phyloP scores from a whole-genome alignment of 169 alveolate genomes.

The Cryptosporidium tyzzeri region DNA sequence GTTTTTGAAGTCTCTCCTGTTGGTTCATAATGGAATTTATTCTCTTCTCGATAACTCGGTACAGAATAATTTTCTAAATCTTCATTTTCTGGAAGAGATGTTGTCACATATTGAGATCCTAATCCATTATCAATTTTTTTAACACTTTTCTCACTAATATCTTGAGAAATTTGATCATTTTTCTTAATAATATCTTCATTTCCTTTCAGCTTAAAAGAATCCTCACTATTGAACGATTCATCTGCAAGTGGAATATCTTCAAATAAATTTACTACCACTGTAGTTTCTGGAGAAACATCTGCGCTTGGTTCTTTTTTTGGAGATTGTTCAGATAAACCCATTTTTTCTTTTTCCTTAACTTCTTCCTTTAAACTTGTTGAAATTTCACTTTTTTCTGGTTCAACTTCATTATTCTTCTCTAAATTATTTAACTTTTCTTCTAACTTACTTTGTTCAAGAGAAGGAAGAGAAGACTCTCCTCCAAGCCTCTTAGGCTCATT shows the following conservation, averaged over 20 bases:
- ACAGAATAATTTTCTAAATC: not conserved
- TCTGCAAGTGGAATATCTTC: constrained; percentile 2
- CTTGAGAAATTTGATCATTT: not conserved
- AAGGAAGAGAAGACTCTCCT: not conserved
- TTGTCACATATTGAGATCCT: not conserved
- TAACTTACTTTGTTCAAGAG: not conserved
- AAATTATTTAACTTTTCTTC: not conserved
- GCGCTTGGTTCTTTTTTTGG: not conserved
- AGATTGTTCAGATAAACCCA: not conserved
- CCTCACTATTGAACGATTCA: not conserved
- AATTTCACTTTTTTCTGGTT: not conserved
- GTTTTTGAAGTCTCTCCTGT: not conserved
- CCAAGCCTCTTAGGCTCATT: not conserved
- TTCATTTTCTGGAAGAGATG: not conserved
- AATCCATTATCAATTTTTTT: too few relatives aligned
- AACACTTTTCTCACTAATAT: not conserved
- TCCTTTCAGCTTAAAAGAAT: not conserved
- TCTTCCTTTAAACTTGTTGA: not conserved
- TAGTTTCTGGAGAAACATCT: not conserved
- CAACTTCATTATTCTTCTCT: not conserved
- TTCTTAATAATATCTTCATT: too few relatives aligned
- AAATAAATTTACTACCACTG: not conserved
- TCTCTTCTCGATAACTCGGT: not conserved
- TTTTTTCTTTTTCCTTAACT: not conserved
- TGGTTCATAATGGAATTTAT: not conserved